Conservation (phyloP, 495 filamentous ascomycete genomes). For the Lasiosphaeria miniovina region DNA sequence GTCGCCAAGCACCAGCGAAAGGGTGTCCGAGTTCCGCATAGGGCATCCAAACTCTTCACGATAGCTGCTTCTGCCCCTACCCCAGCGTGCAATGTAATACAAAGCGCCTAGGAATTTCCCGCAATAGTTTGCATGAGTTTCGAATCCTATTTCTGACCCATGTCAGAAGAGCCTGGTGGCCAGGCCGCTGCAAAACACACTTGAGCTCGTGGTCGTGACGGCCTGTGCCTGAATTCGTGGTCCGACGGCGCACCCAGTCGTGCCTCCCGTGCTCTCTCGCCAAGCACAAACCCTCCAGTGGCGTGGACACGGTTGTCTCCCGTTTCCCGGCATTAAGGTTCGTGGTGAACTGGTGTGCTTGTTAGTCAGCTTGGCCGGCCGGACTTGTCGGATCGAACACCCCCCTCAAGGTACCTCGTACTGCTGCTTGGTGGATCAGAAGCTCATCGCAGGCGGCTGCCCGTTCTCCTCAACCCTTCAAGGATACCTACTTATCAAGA, state of each 20-base stretch:
- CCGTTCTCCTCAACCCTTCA: not conserved
- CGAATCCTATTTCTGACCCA: conserved; percentile 12
- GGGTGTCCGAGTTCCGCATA: no score
- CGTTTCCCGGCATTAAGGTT: conserved; percentile 10
- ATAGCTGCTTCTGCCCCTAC: no score
- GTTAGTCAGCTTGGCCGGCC: not conserved
- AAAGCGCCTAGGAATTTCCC: not conserved
- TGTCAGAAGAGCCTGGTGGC: not conserved
- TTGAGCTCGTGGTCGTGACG: not conserved
- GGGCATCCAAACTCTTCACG: no score
- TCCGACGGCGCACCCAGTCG: not conserved
- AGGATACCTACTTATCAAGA: no score
- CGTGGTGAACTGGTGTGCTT: conserved; percentile 2
- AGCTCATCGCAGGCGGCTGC: not conserved
- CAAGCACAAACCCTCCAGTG: not conserved
- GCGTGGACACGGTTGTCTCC: not conserved
- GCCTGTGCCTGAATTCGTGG: conserved; percentile 5
- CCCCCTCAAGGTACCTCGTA: conserved; percentile 1
- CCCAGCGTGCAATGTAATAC: no score
- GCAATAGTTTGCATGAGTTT: conserved; percentile 2
- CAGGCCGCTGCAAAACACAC: not conserved
- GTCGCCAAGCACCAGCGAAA: not conserved
- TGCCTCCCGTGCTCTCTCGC: not conserved
- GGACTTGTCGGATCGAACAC: conserved; percentile 7
- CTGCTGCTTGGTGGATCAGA: conserved; percentile 3